These are phyloP conservation scores for Populus hybrid DNA, from an alignment of 441 rosid species.

Conservation along the genomic window DNA sequence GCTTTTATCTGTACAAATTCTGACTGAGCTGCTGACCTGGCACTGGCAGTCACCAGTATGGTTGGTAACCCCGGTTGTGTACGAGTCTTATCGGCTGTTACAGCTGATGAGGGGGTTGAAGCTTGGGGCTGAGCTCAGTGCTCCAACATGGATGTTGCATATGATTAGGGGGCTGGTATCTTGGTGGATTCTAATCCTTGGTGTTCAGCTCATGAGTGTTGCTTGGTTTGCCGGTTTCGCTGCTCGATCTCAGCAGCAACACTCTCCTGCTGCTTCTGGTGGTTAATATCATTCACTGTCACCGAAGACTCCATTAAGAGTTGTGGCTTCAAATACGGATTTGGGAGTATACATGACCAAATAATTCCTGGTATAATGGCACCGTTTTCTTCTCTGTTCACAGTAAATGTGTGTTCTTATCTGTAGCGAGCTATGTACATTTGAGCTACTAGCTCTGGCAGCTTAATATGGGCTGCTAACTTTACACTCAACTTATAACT, in stretches of 20 bases:
- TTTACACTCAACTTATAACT: neutral
- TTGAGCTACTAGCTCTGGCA: neutral
- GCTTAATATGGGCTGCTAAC: neutral
- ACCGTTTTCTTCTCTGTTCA: neutral
- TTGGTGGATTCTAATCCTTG: constrained; percentile 91
- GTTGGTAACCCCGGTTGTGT: constrained; percentile 86
- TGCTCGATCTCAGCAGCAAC: constrained; percentile 30
- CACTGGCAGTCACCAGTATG: constrained; percentile 91
- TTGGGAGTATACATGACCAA: neutral
- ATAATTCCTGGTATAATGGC: neutral
- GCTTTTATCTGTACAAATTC: constrained; percentile 69
- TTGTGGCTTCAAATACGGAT: neutral
- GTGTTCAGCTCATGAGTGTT: constrained; percentile 90
- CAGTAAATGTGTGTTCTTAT: neutral
- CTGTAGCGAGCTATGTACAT: neutral
- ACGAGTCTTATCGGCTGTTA: constrained; percentile 72
- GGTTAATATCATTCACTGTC: constrained; percentile 9
- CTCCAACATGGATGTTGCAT: constrained; percentile 79
- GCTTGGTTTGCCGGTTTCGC: constrained; percentile 95
- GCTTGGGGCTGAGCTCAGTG: constrained; percentile 65
- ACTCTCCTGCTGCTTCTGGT: constrained; percentile 26
- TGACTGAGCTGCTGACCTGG: constrained; percentile 88
- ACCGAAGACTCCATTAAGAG: neutral
- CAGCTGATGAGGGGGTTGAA: constrained; percentile 89
- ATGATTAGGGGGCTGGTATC: constrained; percentile 74